phyloP scores from a whole-genome alignment of 1,284 basidiomycete species.

The Malassezia arunalokei region DNA sequence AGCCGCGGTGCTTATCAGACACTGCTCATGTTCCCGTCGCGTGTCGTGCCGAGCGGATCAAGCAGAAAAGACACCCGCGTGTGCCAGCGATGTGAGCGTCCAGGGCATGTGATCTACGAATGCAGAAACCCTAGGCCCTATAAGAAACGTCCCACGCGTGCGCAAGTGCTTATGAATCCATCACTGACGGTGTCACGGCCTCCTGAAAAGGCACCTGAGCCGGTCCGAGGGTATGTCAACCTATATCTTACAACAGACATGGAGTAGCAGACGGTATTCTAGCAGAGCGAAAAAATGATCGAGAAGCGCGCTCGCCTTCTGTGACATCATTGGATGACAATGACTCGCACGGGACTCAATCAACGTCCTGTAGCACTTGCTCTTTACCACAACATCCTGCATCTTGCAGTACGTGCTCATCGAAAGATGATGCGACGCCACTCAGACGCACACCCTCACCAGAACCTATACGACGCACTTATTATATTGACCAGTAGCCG shows the following conservation, averaged over 20 bases:
- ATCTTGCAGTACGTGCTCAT: background rate
- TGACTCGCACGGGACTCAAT: background rate
- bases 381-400: background rate
- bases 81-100: constrained; percentile 11
- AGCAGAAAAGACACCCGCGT: constrained; percentile 4
- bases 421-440: background rate
- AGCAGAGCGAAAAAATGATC: background rate
- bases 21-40: constrained; percentile 8
- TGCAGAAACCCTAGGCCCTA: constrained; percentile 14
- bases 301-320: background rate
- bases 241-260: background rate
- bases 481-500: background rate
- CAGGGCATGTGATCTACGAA: constrained; percentile 15
- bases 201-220: background rate
- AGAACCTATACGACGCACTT: background rate
- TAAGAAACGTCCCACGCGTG: constrained; percentile 11
- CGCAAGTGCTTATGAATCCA: constrained; percentile 10
- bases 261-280: constrained; percentile 4
- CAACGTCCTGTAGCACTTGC: background rate
- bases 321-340: background rate
- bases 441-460: background rate
- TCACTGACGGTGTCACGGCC: background rate
- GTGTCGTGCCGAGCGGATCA: background rate
- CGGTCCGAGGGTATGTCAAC: background rate
- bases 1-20: too few relatives aligned